phyloP scores from a whole-genome alignment of 2,329 filamentous ascomycete genomes.

The Chrysoporthe deuterocubensis region DNA sequence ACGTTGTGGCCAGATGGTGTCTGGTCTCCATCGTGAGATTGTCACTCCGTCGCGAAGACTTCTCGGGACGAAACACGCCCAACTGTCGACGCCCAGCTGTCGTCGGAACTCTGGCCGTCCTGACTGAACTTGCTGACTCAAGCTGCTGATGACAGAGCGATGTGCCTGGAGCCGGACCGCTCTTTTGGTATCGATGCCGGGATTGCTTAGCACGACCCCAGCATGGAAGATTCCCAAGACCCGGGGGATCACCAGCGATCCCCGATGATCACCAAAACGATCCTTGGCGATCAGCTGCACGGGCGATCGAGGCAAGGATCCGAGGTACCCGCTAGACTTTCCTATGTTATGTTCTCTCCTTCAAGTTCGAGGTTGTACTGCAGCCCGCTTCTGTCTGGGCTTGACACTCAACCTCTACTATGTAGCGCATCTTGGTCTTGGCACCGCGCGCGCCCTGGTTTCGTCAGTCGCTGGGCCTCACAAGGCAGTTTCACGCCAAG shows the following conservation, averaged over 20 bases:
- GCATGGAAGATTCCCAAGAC: slow-evolving; percentile 6
- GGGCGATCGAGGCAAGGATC: background rate
- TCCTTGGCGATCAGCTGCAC: slow-evolving; percentile 11
- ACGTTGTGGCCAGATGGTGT: background rate
- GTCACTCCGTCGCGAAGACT: background rate
- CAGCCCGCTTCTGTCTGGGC: background rate
- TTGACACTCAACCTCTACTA: background rate
- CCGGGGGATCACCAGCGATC: slow-evolving; percentile 10
- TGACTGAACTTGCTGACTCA: background rate
- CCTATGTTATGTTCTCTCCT: background rate
- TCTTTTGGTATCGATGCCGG: background rate
- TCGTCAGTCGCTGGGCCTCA: slow-evolving; percentile 16
- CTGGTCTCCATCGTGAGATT: background rate
- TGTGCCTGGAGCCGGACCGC: background rate
- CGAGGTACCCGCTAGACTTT: background rate
- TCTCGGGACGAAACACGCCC: background rate
- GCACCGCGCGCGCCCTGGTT: slow-evolving; percentile 11
- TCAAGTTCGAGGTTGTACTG: background rate
- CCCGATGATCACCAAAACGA: slow-evolving; percentile 16
- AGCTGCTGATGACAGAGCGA: background rate
- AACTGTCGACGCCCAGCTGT: background rate
- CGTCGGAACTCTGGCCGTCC: slow-evolving; percentile 1
- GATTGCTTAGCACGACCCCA: background rate
- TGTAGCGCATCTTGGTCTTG: background rate
- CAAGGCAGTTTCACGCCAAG: slow-evolving; percentile 21